phyloP scores from a whole-genome alignment of 1,284 basidiomycete genomes.

The Ganoderma sp. region DNA sequence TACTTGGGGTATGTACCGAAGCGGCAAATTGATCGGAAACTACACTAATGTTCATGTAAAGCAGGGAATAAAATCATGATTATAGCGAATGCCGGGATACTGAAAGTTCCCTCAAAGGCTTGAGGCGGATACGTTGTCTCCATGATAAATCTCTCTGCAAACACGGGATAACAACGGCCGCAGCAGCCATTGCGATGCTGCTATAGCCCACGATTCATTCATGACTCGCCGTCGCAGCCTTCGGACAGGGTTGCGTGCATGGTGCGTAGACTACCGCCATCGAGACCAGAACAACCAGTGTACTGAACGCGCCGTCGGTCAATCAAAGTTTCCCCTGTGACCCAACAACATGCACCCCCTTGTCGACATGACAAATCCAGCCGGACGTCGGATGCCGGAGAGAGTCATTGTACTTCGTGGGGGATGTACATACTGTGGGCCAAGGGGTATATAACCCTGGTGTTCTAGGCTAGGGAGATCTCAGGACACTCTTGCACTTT shows the following conservation, averaged over 20 bases:
- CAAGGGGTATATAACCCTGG: slow-evolving; percentile 8
- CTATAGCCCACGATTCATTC: not conserved
- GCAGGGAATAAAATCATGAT: not conserved
- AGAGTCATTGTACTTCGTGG: not conserved
- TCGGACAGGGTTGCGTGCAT: not conserved
- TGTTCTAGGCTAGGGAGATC: not conserved
- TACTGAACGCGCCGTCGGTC: not conserved
- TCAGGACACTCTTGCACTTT: slow-evolving; percentile 11
- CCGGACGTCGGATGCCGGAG: not conserved
- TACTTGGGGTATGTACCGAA: not conserved
- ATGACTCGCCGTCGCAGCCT: slow-evolving; percentile 13
- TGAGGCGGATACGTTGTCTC: not conserved
- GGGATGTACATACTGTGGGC: not conserved
- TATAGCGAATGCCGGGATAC: not conserved
- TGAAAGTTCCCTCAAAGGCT: not conserved
- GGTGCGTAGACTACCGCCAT: slow-evolving; percentile 12
- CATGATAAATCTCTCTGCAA: not conserved
- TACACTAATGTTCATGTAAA: not conserved
- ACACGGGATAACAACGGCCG: not conserved
- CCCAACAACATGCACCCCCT: not conserved
- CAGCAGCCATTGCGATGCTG: not conserved
- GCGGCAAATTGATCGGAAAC: not conserved
- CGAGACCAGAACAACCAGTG: slow-evolving; percentile 7
- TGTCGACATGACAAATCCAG: not conserved
- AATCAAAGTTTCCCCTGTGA: not conserved